Base-by-base conservation (phyloP, 768 basidiomycete species). In the Myochromella boudieri region DNA sequence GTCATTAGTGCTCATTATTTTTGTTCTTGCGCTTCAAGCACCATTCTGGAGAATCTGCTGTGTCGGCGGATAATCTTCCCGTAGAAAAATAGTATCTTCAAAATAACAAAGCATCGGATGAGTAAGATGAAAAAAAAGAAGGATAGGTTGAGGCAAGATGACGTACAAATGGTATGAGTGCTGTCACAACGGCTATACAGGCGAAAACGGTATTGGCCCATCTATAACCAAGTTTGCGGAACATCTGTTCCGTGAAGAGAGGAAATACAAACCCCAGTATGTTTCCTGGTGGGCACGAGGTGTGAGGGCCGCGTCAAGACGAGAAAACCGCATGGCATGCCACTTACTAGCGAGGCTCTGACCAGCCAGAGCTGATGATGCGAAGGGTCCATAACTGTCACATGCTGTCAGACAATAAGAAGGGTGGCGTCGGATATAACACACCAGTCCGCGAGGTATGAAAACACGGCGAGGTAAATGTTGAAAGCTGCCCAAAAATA, bases 311-410 rank as follows among this genome's bases (percentile, higher is more conserved):
- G 20, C 17, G 31, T 34, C 15, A 28, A 15, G 25, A 31, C 27
- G 2, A 15, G 9, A 31, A 5, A 49, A 44, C 15, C 46, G 27
- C 34, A 27, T 25, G 11, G 20, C 20, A 43, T 39, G 21, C 21
- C 12, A 37, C 77, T 43, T 55, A 75, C 84, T 70, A 46, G 75
- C 72, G 45, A 85, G 67, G 55, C 78, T 81, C 60, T 86, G 84
- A 1, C 78, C 85, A 1, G 85, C 85, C 14, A 85, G 65, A 9
- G 84, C 85, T 0, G 82, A 84, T 0, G 82, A 85, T 5, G 85
- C 84, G 58, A 80, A 86, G 4, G 75, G 74, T 2, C 78, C 78
- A 46, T 81, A 80, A 52, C 80, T 69, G 25, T 40, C 20, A 36
- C 9, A 36, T 44, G 29, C 10, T 2, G 12, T n/a, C 12, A 28